These are phyloP conservation scores for Bryoerythrophyllum caledonicum DNA, from an alignment of 225 moss, liverwort and hornwort species.

Conservation along the genomic window DNA sequence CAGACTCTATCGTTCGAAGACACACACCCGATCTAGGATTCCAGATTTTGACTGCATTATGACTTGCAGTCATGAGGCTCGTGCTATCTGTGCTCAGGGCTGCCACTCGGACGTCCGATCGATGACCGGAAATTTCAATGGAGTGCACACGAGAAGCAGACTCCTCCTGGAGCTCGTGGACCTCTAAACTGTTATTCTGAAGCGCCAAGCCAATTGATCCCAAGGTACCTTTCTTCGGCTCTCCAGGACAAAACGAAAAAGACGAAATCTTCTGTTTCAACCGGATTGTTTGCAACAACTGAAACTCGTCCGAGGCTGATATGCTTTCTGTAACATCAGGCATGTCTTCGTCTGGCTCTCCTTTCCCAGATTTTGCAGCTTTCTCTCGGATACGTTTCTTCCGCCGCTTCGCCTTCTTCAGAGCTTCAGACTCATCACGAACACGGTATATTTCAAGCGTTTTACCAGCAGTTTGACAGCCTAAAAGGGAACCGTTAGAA, in stretches of 20 bases:
- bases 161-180: conserved; percentile 71
- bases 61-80: conserved; percentile 90
- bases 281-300: conserved; percentile 70
- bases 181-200: conserved; percentile 83
- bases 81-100: conserved; percentile 72
- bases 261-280: conserved; percentile 85
- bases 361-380: conserved; percentile 51
- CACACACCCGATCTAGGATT: conserved; percentile 85
- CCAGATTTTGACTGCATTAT: conserved; percentile 98
- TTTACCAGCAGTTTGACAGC: conserved; percentile 96
- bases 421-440: conserved; percentile 67
- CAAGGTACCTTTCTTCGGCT: conserved; percentile 70
- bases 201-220: conserved; percentile 72
- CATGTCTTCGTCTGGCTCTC: conserved; percentile 34
- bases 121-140: conserved; percentile 88
- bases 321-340: conserved; percentile 37
- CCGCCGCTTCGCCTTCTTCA: conserved; percentile 82
- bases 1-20: conserved; percentile 87
- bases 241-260: conserved; percentile 76
- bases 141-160: conserved; percentile 60
- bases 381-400: conserved; percentile 86
- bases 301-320: conserved; percentile 75
- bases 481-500: conserved; percentile 68
- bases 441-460: conserved; percentile 73
- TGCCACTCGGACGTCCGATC: conserved; percentile 88